Evolutionary conservation across 805 yeast species (phyloP), one percentile per base, ranked within the genome.

Genomic region (Hanseniaspora valbyensis): DNA sequence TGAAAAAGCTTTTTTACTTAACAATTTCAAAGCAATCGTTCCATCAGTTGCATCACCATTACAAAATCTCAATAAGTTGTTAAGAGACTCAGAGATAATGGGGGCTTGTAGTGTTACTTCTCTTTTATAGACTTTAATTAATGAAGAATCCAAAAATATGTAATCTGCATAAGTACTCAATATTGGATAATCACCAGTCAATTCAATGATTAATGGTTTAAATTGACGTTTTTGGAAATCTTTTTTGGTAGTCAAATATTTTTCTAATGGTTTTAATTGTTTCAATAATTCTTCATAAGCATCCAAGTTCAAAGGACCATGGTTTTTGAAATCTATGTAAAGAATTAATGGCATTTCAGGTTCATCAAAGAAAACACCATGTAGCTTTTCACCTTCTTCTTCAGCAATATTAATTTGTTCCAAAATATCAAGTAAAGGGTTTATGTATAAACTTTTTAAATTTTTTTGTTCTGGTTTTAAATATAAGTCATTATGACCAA

Each of bases 111-210:
- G 7, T 8, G 28, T 26, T 2, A 26, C 28, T 16, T 36, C 44
- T 14, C 25, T 42, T 14, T 49, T 42, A n/a, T 13, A 49, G 22
- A 16, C 56, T 56, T 42, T 58, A 42, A 37, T 57, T 53, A 22
- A 33, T 30, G 33, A 61, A 67, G 56, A 58, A 56, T 25, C 55
- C 12, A 44, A 44, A n/a, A 45, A 39, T 0, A 39, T 19, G 16
- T n/a, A 39, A 26, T 50, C 44, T 18, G 38, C 49, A 12, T 52
- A 40, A 3, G 4, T 18, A 9, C 24, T 25, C 10, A 43, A 22
- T 13, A 19, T 7, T 3, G 88, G 87, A 26, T 75, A 69, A 56
- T 78, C 72, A 1, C 92, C 92, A 0, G 88, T 82, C 28, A 80
- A 70, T 6, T 82, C 71, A 4, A 82, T 67, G 0, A 83, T 74